These are phyloP conservation scores for Panus rudis DNA, from an alignment of 768 basidiomycete genomes.

Conservation along the genomic window DNA sequence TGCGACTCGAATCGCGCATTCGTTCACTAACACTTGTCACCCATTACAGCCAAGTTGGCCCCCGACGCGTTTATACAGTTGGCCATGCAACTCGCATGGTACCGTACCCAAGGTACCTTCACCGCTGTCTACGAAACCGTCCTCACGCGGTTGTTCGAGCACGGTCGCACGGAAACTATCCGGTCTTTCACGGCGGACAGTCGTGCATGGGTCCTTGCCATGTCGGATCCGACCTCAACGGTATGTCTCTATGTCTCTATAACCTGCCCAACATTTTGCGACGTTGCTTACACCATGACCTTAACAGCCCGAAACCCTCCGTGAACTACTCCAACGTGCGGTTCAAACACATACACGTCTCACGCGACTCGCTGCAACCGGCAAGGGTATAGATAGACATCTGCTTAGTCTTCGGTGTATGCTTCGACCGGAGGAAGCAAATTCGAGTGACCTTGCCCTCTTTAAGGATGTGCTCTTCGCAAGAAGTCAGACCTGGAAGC, in stretches of 20 bases:
- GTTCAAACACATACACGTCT: constrained; percentile 63
- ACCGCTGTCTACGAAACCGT: constrained; percentile 94
- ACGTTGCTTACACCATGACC: not conserved
- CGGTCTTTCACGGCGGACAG: constrained; percentile 69
- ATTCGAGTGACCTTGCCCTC: constrained; percentile 44
- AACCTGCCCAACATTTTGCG: not conserved
- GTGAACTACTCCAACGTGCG: constrained; percentile 56
- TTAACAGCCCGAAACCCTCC: constrained; percentile 25
- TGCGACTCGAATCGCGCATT: constrained; percentile 7
- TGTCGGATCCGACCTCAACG: constrained; percentile 48
- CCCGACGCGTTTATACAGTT: constrained; percentile 90
- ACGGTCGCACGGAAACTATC: constrained; percentile 88
- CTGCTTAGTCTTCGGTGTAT: constrained; percentile 76
- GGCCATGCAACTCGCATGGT: constrained; percentile 89
- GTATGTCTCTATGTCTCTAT: constrained; percentile 27
- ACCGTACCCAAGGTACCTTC: constrained; percentile 64
- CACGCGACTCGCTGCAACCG: constrained; percentile 72
- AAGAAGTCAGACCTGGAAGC: constrained; percentile 74
- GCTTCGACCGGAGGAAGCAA: constrained; percentile 46
- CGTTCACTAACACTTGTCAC: not conserved
- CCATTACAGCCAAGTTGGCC: constrained; percentile 37
- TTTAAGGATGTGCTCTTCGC: constrained; percentile 76
- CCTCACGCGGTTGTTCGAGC: constrained; percentile 77
- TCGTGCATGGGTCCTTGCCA: constrained; percentile 68
- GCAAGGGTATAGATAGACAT: constrained; percentile 85